Evolutionary conservation across 2,329 filamentous ascomycete genomes (phyloP).

Genomic region (Penicillium sp.): DNA sequence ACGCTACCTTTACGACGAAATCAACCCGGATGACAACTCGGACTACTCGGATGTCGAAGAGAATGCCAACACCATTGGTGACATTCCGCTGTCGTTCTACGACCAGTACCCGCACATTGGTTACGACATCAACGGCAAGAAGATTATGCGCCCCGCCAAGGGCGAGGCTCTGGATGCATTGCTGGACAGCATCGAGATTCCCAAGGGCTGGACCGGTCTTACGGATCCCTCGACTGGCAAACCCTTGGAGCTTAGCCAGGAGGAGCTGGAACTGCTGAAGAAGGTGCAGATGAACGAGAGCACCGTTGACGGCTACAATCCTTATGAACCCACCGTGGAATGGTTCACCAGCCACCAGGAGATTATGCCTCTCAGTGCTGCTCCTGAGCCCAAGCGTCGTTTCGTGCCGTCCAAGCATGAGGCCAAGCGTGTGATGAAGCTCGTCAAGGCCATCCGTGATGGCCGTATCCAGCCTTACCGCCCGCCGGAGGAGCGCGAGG

Average conservation of each 20-base stretch:
- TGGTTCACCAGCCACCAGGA: constrained; percentile 90
- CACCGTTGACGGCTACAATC: constrained; percentile 82
- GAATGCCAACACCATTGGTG: constrained; percentile 82
- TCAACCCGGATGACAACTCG: constrained; percentile 91
- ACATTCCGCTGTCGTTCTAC: constrained; percentile 92
- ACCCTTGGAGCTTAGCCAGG: constrained; percentile 76
- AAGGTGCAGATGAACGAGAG: constrained; percentile 86
- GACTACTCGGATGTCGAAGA: constrained; percentile 83
- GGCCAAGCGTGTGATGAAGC: constrained; percentile 91
- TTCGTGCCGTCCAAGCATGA: constrained; percentile 97
- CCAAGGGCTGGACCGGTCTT: constrained; percentile 93
- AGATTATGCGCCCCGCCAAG: constrained; percentile 90
- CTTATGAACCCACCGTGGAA: constrained; percentile 88
- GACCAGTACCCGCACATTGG: constrained; percentile 97
- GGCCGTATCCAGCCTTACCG: constrained; percentile 90
- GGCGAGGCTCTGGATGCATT: constrained; percentile 90
- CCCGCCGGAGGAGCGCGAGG: constrained; percentile 66
- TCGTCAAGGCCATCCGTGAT: constrained; percentile 91
- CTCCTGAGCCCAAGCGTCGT: constrained; percentile 90
- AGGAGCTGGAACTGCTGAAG: constrained; percentile 82
- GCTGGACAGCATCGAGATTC: constrained; percentile 91
- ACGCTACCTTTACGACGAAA: constrained; percentile 88
- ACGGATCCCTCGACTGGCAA: constrained; percentile 93
- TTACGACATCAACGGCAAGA: constrained; percentile 98
- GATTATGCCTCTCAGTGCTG: constrained; percentile 89